Base-by-base conservation (phyloP, 2,329 filamentous ascomycete genomes). In the Fusarium avenaceum region DNA sequence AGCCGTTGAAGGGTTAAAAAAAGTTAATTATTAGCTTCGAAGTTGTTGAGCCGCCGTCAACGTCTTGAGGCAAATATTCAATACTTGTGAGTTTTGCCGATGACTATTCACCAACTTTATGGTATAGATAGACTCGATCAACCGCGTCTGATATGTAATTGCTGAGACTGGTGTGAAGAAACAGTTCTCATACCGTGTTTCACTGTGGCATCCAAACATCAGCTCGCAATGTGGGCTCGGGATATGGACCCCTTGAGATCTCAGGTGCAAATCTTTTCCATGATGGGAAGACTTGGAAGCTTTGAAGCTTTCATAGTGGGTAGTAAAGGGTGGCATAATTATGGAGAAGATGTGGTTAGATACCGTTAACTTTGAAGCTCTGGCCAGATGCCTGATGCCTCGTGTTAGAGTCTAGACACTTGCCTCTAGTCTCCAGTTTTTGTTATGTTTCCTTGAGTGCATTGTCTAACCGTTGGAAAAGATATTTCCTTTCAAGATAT, bases 201-300 rank as follows among this genome's bases (percentile, higher is more conserved):
- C 49, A 50, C 44, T 44, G 50, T 46, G 35, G 40, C 30, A 43
- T 33, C 33, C 26, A 45, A 58, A 57, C 45, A 24, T 47, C 60
- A 63, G 59, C 56, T 63, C 50, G 42, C 57, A 54, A 67, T 63
- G 55, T 54, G 55, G 54, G 49, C 58, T 66, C 50, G 53, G 65
- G 35, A n/a, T 26, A 48, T 57, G 48, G 53, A 63, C 54, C 54
- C 53, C 42, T 59, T 50, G 30, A 60, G 70, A 72, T 72, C 65
- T 61, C 40, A 45, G 43, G 42, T 45, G 71, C 38, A 50, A 63
- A 73, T 73, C 71, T 51, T 54, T 73, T 66, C 66, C 69, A 54
- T 48, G 67, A 71, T 56, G 22, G 64, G 70, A 49, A 32, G 6
- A 22, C 26, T 59, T 59, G 45, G 48, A 38, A 57, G 49, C 39